Percentiles rank a stretch among this genome's conserved stretches.
phyloP scores from a whole-genome alignment of 768 basidiomycete species.

The Pilatotrama ljubarskyi region DNA sequence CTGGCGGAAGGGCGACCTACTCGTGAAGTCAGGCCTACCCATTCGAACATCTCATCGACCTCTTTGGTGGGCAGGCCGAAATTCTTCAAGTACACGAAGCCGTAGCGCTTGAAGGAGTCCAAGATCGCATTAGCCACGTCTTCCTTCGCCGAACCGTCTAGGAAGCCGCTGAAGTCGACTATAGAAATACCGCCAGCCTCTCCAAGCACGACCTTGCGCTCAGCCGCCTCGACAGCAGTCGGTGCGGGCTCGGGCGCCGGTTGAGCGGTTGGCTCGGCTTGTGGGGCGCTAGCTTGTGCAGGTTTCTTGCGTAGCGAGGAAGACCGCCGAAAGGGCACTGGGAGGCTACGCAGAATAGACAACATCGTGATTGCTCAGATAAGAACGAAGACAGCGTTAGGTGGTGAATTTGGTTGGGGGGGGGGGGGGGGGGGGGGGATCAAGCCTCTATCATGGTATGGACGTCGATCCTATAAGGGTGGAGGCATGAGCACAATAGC shows the following conservation, averaged over 20 bases:
- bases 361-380: neutral
- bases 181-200: constrained; percentile 28
- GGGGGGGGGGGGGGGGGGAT: neutral
- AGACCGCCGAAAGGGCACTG: neutral
- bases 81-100: constrained; percentile 19
- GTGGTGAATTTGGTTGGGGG: neutral
- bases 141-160: constrained; percentile 39
- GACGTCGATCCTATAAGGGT: neutral
- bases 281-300: too few relatives aligned
- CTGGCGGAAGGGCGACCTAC: too few relatives aligned
- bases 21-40: constrained; percentile 23
- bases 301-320: neutral
- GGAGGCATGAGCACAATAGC: neutral
- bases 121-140: constrained; percentile 41
- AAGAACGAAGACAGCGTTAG: neutral
- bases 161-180: constrained; percentile 45
- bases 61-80: constrained; percentile 36
- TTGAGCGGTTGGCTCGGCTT: neutral
- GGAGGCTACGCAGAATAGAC: neutral
- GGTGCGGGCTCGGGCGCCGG: neutral
- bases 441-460: neutral
- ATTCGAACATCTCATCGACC: constrained; percentile 31
- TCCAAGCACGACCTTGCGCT: neutral
- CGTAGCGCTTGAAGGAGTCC: constrained; percentile 38
- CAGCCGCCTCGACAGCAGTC: neutral